Base-by-base conservation (phyloP, 805 yeast species). In the Zygosaccharomyces bailii region DNA sequence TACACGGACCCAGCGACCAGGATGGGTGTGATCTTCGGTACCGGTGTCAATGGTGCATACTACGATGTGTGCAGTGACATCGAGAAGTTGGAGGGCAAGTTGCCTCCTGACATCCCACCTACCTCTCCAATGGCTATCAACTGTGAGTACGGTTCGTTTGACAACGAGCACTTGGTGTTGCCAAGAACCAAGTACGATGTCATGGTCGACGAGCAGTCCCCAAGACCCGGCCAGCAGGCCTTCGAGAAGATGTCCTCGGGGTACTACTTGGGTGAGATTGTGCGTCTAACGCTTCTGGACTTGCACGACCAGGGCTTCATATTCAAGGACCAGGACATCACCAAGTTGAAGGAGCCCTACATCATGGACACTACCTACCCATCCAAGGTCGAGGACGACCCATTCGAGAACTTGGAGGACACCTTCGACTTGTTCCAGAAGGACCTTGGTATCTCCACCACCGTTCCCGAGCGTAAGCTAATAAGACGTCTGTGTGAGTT, bases 181-280 rank as follows among this genome's bases (percentile, higher is more conserved):
- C 98, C 98, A 63, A 80, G 96, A 71, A 90, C 95, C 54, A 83
- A 82, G 66, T 91, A 80, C 67, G 99, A 91, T 68, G 63, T 82
- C 44, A 74, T 72, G 53, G 83, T 91, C 53, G 98, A 91, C 67
- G 72, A 69, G 21, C 84, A 85, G 61, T 84, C 95, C 32, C 98
- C 98, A 59, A 84, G 96, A 71, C 97, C 97, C 40, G 89, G 91
- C 52, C 96, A 91, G 73, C 99, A 91, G 71, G 64, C 90, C 43
- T 91, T 88, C 67, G 98, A 91, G 74, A 91, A 91, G 74, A 88
- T 91, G 96, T 87, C 91, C 59, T 86, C 96, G 31, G 99, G 99
- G 55, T 87, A 89, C 72, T 91, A 93, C 70, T 72, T 91, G 61
- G 99, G 98, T 61, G 98, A 91, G 72, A 72, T 91, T 38, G 70